Evolutionary conservation across 768 basidiomycete species (phyloP).

Genomic region (Royoungia palumana): DNA sequence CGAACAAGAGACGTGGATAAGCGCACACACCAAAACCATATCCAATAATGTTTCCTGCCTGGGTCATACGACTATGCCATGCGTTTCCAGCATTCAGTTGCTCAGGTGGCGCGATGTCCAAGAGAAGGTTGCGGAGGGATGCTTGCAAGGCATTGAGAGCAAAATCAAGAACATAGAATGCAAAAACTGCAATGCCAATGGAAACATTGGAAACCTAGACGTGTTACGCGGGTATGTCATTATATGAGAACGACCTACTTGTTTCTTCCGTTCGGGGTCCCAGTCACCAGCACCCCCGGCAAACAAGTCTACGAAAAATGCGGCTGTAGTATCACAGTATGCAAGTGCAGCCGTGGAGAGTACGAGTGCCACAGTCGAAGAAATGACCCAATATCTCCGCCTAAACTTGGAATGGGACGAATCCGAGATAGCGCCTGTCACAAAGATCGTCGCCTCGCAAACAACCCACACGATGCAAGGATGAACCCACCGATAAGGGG

Average conservation of each 20-base stretch:
- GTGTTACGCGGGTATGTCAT: not conserved
- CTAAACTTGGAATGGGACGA: slow-evolving; percentile 88
- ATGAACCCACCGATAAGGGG: slow-evolving; percentile 82
- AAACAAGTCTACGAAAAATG: slow-evolving; percentile 72
- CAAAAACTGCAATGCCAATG: slow-evolving; percentile 81
- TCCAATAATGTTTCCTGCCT: slow-evolving; percentile 95
- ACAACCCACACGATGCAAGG: not conserved
- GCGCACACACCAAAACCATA: slow-evolving; percentile 74
- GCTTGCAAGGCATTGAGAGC: slow-evolving; percentile 96
- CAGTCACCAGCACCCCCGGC: slow-evolving; percentile 79
- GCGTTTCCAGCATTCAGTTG: slow-evolving; percentile 95
- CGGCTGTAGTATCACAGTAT: slow-evolving; percentile 73
- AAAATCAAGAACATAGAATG: slow-evolving; percentile 95
- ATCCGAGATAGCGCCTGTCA: slow-evolving; percentile 88
- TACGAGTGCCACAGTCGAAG: slow-evolving; percentile 80
- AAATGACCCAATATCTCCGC: slow-evolving; percentile 87
- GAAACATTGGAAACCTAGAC: slow-evolving; percentile 62
- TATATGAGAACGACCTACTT: slow-evolving; percentile 40
- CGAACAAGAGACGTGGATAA: not conserved
- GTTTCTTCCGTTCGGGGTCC: slow-evolving; percentile 69
- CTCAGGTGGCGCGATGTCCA: slow-evolving; percentile 85
- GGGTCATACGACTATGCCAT: slow-evolving; percentile 95
- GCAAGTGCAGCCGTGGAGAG: slow-evolving; percentile 77
- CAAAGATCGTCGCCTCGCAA: slow-evolving; percentile 4
- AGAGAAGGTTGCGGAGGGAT: slow-evolving; percentile 86